Base-by-base conservation (phyloP, 2,329 filamentous ascomycete species). In the Aspergillus sojae region DNA sequence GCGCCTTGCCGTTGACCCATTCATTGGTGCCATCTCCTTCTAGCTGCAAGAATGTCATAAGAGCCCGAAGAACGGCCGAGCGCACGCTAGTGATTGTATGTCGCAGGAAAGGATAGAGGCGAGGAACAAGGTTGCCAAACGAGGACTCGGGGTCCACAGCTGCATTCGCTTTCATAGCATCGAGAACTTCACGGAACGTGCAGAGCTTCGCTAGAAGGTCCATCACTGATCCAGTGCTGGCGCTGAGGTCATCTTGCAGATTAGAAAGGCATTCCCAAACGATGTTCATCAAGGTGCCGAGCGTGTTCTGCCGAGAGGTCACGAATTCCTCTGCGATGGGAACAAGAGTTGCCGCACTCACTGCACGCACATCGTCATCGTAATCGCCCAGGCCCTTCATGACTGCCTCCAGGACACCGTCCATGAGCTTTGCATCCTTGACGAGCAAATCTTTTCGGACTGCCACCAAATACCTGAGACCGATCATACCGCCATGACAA, bases 141-240 rank as follows among this genome's bases (percentile, higher is more conserved):
- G 94, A 97, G 61, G 94, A 90, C 70, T 94, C 90, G 14, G 92
- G 86, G 72, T 97, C 91, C 71, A 91, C 85, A 9, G 88, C 88
- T 9, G 94, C 94, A 61, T 96, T 97, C 34, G 84, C 82, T 79
- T 96, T 96, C 95, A 99, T 99, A 16, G 94, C 91, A 65, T 94
- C 89, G 36, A 99, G 81, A 9, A 98, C 94, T 79, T 97, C 88
- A 0, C 92, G 92, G 81, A 97, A 99, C 67, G 93, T 91, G 81
- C 95, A 99, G 2, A 99, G 87, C 64, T 95, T 98, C 16, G 96
- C 95, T 21, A 99, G 85, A 46, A 99, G 86, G 77, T 99, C 96
- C 96, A 99, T 99, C 60, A 99, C 96, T 62, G 93, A 96, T 55
- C 95, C 95, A 11, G 96, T 99, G 76, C 95, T 98, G 4, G 95